Evolutionary conservation across 352 stramenopile genomes (phyloP), one percentile per base, ranked within the genome.

Genomic region (Phytophthora constricta): DNA sequence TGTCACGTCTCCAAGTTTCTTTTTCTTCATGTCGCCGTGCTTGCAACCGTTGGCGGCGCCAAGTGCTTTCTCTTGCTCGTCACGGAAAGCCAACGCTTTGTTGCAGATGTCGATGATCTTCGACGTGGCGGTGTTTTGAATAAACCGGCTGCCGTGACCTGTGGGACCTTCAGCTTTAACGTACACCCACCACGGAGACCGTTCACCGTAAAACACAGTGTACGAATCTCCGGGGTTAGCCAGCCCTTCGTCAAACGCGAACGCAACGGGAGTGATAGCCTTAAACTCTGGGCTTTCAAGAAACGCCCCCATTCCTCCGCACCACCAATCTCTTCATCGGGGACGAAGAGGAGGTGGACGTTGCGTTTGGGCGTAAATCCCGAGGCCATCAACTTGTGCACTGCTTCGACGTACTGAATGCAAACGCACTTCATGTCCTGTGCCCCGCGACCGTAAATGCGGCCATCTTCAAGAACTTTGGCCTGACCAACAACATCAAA

Each of bases 371-470:
- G 95, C 28, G 70, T 71, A 64, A 96, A 97, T 1, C 78, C 80
- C 3, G 75, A 55, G 2, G 79, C 25, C 16, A 85, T 89, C 17
- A 98, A 71, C 1, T 79, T 65, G 10, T 84, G 67, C 13, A 99
- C 76, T 0, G 95, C 93, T 58, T 98, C 90, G 7, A 97, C 83
- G 72, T 99, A 99, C 74, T 99, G 97, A 46, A 98, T 89, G 63
- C 90, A 97, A 7, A 99, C 96, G 73, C 92, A 0, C 70, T 99
- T 99, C 96, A 99, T 99, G 72, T 99, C 96, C 70, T 99, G 96
- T 8, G 96, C 70, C 5, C 96, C 96, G 56, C 95, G 86, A 41
- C 93, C 96, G 73, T 98, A 98, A 62, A 99, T 98, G 42, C 84
- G 88, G 3, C 90, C 93, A 65, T 98, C 90, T 22, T 96, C 86